Base-by-base conservation (phyloP, 129 eudicot genomes). In the Flaveria robusta region DNA sequence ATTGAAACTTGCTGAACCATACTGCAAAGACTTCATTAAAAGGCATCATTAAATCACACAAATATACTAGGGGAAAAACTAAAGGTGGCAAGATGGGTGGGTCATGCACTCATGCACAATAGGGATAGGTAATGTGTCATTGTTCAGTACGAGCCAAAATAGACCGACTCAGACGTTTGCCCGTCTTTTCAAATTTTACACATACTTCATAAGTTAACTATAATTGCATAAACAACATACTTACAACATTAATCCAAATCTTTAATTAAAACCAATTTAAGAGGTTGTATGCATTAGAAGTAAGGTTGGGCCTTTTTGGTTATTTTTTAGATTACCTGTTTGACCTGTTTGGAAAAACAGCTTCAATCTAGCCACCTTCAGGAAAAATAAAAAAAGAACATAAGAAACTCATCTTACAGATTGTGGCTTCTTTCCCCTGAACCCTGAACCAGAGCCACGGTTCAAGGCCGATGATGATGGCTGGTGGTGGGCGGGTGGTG, bases 401-500 rank as follows among this genome's bases (percentile, higher is more conserved):
- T 20, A 41, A 7, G 64, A 56, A 72, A 16, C 16, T 68, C 56
- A 59, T 72, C 88, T 85, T 86, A 88, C 93, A 62, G 87, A 42
- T 83, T 92, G 89, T 47, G 84, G 81, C 45, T 84, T 89, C 87
- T 90, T 92, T 79, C 91, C 93, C 80, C 94, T 86, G 27, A 81
- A 65, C 42, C 88, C 93, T 19, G 86, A 59, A 52, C 83, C 84
- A 60, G 90, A 79, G 62, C 96, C 96, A 31, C 87, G 92, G 66
- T 84, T 91, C 79, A 91, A 72, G 19, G 81, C 84, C 7, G 89
- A 84, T 13, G 96, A 82, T 39, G 93, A 84, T 60, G 91, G 88
- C 81, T 82, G 88, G 41, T 78, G 89, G 66, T 77, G 62, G 27
- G 82, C 83, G 3, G 91, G 89, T 52, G 96, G 85, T 58, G 88